phyloP scores from a whole-genome alignment of 148 eudicot species.

The Heliosperma pusillum region DNA sequence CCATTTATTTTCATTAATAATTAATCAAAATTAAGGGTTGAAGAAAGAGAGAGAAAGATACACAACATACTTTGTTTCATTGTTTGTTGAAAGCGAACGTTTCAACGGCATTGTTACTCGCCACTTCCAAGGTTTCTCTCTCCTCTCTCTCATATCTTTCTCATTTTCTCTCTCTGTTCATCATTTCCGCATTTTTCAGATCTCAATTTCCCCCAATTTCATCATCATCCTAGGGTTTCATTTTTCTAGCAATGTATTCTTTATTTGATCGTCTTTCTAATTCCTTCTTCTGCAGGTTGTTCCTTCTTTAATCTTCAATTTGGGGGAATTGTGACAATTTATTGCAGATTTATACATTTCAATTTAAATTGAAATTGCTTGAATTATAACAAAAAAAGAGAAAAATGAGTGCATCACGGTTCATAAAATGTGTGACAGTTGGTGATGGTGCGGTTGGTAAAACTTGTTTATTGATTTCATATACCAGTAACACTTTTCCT shows the following conservation, averaged over 20 bases:
- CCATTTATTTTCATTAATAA: no score
- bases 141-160: no score
- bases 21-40: no score
- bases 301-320: not conserved
- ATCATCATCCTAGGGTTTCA: not conserved
- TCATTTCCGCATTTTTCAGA: not conserved
- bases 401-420: conserved; percentile 79
- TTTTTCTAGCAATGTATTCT: not conserved
- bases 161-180: no score
- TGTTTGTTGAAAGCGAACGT: no score
- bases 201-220: not conserved
- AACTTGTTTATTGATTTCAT: conserved; percentile 84
- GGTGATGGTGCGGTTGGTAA: conserved; percentile 96
- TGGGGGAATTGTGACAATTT: no score
- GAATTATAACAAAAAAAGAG: not conserved
- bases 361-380: conserved; percentile 27
- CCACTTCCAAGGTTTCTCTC: conserved; percentile 16
- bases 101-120: conserved; percentile 53
- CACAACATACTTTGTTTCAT: no score
- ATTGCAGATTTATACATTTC: no score
- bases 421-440: conserved; percentile 92
- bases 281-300: conserved; percentile 17
- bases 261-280: not conserved
- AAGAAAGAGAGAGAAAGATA: no score
- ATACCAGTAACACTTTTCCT: conserved; percentile 95